Evolutionary conservation across 2,329 filamentous ascomycete genomes (phyloP).

Genomic region (Trichoderma pleuroti): DNA sequence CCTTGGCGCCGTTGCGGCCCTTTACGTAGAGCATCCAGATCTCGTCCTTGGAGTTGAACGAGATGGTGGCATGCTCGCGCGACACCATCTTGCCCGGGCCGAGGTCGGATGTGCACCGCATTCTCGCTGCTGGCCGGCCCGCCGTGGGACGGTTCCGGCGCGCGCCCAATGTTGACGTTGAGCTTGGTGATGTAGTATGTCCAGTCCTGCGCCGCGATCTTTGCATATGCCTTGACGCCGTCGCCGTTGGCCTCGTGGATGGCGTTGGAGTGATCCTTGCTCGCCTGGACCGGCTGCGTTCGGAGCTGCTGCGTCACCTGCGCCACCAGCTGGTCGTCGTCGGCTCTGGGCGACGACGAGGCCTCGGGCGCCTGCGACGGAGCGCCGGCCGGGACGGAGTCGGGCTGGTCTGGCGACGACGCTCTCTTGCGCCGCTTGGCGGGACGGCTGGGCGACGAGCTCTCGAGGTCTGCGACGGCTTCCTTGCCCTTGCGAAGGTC

Average conservation of each 20-base stretch:
- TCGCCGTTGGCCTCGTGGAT: slow-evolving; percentile 60
- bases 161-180: slow-evolving; percentile 72
- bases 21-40: slow-evolving; percentile 84
- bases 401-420: slow-evolving; percentile 20
- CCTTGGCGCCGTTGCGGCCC: slow-evolving; percentile 84
- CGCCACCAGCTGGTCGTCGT: slow-evolving; percentile 55
- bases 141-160: slow-evolving; percentile 48
- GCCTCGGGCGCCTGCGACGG: slow-evolving; percentile 37
- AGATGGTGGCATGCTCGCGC: slow-evolving; percentile 70
- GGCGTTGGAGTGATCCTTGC: slow-evolving; percentile 59
- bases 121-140: slow-evolving; percentile 38
- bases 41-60: slow-evolving; percentile 63
- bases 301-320: slow-evolving; percentile 53
- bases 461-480: slow-evolving; percentile 37
- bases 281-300: slow-evolving; percentile 52
- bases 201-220: slow-evolving; percentile 78
- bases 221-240: slow-evolving; percentile 72
- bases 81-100: slow-evolving; percentile 80
- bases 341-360: slow-evolving; percentile 39
- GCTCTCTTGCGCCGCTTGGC: slow-evolving; percentile 62
- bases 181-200: slow-evolving; percentile 77
- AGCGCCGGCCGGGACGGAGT: slow-evolving; percentile 20
- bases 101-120: slow-evolving; percentile 77
- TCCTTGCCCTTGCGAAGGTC: slow-evolving; percentile 38
- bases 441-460: slow-evolving; percentile 59